Base-by-base conservation (phyloP, 2,329 filamentous ascomycete species). In the Ophiostoma australiae region DNA sequence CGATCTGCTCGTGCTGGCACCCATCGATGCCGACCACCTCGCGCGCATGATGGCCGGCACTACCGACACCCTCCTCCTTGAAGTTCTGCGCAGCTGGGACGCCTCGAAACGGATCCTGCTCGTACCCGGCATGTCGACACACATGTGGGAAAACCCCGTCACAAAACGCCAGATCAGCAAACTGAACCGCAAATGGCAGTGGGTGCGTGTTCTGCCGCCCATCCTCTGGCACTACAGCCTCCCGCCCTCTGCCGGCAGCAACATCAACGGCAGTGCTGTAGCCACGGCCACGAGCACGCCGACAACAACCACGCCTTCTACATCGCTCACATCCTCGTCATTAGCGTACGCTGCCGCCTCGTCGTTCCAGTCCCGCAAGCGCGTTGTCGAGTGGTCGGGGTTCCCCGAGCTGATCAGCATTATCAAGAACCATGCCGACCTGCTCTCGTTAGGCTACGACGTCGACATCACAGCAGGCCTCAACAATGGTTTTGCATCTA, bases 121-220 rank as follows among this genome's bases (percentile, higher is more conserved):
- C 71, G 89, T 97, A 7, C 93, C 94, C 0, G 92, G 92, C 74
- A 96, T 97, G 93, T 94, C 91, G 44, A 88, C 88, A 1, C 86
- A 91, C 72, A 93, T 94, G 88, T 97, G 93, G 93, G 89, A 94
- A 77, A 93, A 95, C 76, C 92, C 93, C 2, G 89, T 94, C 81
- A 97, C 92, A 20, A 92, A 91, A 81, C 91, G 93, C 76, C 93
- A 97, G 77, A 85, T 97, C 73, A 90, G 87, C 79, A 95, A 96
- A 80, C 87, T 97, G 61, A 86, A 90, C 74, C 84, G 88, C 73
- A 94, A 93, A 78, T 97, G 92, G 92, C 90, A 89, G 70, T 97
- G 93, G 92, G 87, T 97, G 69, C 87, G 90, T 73, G 88, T 95
- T 63, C 85, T 97, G 78, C 85, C 91, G 61, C 93, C 94, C 0